phyloP scores from a whole-genome alignment of 495 filamentous ascomycete genomes.

The Penicillium malachiteum region DNA sequence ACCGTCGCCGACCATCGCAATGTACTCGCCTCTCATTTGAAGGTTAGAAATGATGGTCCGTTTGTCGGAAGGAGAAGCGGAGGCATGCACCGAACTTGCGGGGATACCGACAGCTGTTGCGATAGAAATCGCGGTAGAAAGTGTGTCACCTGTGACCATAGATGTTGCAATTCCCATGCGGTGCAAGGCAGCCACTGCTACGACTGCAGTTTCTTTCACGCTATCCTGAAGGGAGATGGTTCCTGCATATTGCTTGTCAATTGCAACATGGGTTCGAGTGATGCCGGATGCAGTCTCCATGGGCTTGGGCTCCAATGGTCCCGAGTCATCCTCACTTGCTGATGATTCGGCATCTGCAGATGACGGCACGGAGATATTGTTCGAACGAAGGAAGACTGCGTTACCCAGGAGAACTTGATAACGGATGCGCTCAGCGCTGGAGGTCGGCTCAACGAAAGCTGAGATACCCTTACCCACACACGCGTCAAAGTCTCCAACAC shows the following conservation, averaged over 20 bases:
- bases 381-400: slow-evolving; percentile 68
- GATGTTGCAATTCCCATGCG: slow-evolving; percentile 81
- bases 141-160: slow-evolving; percentile 92
- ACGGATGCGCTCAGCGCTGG: slow-evolving; percentile 59
- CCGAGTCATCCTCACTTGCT: slow-evolving; percentile 21
- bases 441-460: slow-evolving; percentile 75
- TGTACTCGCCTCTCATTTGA: slow-evolving; percentile 66
- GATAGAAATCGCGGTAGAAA: slow-evolving; percentile 75
- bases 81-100: slow-evolving; percentile 69
- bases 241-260: slow-evolving; percentile 77
- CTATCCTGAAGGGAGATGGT: slow-evolving; percentile 82
- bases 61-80: slow-evolving; percentile 84
- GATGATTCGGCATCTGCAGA: slow-evolving; percentile 50
- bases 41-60: slow-evolving; percentile 76
- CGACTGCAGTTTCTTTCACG: slow-evolving; percentile 77
- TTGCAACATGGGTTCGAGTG: slow-evolving; percentile 87
- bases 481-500: slow-evolving; percentile 79
- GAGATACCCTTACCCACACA: slow-evolving; percentile 82
- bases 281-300: slow-evolving; percentile 55
- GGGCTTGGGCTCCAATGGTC: slow-evolving; percentile 20
- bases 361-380: slow-evolving; percentile 63
- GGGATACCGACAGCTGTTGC: slow-evolving; percentile 82
- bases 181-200: slow-evolving; percentile 77
- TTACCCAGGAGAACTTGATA: slow-evolving; percentile 86
- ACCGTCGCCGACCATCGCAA: slow-evolving; percentile 98